phyloP scores from a whole-genome alignment of 306 rosid species.

The Calophaca sinica region DNA sequence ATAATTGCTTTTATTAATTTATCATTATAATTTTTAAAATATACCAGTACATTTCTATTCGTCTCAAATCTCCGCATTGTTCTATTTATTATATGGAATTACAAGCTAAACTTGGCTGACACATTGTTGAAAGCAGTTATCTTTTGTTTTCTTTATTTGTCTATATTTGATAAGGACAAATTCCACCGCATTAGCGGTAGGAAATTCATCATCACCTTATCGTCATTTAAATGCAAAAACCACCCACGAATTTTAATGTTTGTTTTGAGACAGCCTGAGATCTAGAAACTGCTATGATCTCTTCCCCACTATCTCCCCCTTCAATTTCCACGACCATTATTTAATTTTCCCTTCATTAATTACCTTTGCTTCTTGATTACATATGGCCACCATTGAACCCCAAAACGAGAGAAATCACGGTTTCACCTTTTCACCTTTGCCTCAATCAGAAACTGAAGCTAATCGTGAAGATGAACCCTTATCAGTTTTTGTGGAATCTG shows the following conservation, averaged over 20 bases:
- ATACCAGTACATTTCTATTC: no score
- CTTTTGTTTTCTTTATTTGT: neutral
- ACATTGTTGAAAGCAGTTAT: neutral
- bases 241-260: neutral
- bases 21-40: no score
- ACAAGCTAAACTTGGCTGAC: neutral
- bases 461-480: constrained; percentile 1
- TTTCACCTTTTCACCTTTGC: constrained; percentile 38
- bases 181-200: constrained; percentile 14
- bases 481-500: constrained; percentile 20
- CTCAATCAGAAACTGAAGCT: constrained; percentile 44
- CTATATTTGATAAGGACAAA: constrained; percentile 32
- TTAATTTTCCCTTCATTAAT: neutral
- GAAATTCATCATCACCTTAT: constrained; percentile 9
- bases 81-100: no score
- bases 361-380: no score
- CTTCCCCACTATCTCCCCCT: neutral
- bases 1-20: no score
- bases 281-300: no score
- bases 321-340: neutral
- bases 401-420: constrained; percentile 42
- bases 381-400: constrained; percentile 4
- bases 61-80: no score
- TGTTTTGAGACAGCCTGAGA: no score
- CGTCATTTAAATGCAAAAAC: constrained; percentile 7